Base-by-base conservation (phyloP, 345 rosid species). In the Sonneratia alba region DNA sequence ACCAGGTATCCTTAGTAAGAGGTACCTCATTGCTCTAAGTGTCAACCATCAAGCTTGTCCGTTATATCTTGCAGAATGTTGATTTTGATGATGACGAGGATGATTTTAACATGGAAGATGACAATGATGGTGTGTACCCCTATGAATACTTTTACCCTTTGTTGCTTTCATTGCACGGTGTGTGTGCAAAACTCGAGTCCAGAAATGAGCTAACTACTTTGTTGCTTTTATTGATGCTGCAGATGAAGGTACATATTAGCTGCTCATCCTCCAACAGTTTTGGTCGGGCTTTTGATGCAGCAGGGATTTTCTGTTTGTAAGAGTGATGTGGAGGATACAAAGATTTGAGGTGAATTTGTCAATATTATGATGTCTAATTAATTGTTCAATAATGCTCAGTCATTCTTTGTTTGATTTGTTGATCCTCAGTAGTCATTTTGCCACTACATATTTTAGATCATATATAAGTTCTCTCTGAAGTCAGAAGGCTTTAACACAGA, bases 21-120 rank as follows among this genome's bases (percentile, higher is more conserved):
- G 51, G 51, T 6, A 9, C 51, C 16, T 14, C 16, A 9, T 47
- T 9, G 13, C 51, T 47, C 51, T 14, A 47, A 6, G 3, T 47
- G 51, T 13, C 51, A 47, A 13, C 9, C 2, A 10, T 53, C 22
- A 53, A 53, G n/a, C 34, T 57, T n/a, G n/a, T n/a, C 12, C 40
- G 13, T 59, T 57, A 45, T 15, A 49, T 36, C 42, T 74, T 48
- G n/a, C 86, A 85, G 88, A 81, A 81, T 32, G 51, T 72, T 32
- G 85, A 83, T 40, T 85, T 83, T 67, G 88, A 85, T 47, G 88
- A 85, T 16, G 88, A 85, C 47, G 86, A 85, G 36, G 88, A 85
- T 0, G 86, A 85, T 76, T 81, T 62, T 53, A 85, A 85, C 77
- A 69, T 77, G 82, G 83, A 74, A 8, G 85, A 79, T 15, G 85